phyloP scores from a whole-genome alignment of 805 yeast genomes.

The Danielia reshetovae region DNA sequence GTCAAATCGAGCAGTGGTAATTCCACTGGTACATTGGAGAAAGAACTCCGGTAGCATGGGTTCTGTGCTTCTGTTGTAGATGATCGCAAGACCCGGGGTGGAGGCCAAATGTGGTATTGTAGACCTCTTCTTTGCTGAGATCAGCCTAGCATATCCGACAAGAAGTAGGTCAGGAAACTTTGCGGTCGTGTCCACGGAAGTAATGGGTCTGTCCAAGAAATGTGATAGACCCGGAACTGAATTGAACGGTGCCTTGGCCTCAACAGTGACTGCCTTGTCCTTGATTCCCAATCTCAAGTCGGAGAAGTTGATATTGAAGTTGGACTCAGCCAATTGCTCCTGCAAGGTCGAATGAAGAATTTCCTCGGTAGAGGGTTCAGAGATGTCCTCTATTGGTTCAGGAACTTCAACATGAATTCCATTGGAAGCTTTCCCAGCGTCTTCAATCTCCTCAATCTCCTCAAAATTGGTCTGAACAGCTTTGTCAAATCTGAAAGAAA shows the following conservation, averaged over 20 bases:
- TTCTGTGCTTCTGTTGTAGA: conserved; percentile 29
- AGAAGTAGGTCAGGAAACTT: conserved; percentile 12
- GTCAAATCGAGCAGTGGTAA: conserved; percentile 40
- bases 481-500: conserved; percentile 18
- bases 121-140: background rate
- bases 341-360: background rate
- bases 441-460: background rate
- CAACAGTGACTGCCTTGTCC: background rate
- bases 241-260: conserved; percentile 11
- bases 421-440: background rate
- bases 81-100: conserved; percentile 23
- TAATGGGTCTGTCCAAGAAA: conserved; percentile 11
- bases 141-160: conserved; percentile 10
- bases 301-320: conserved; percentile 8
- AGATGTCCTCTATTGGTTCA: background rate
- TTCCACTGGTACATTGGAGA: conserved; percentile 37
- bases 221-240: conserved; percentile 3
- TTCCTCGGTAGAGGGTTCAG: background rate
- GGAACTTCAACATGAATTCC: background rate
- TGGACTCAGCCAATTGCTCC: background rate
- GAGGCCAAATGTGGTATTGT: conserved; percentile 5
- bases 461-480: conserved; percentile 19
- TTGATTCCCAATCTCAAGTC: conserved; percentile 14
- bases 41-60: conserved; percentile 32
- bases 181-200: conserved; percentile 7